phyloP scores from a whole-genome alignment of 2,329 filamentous ascomycete genomes.

The Aspergillus hortae region DNA sequence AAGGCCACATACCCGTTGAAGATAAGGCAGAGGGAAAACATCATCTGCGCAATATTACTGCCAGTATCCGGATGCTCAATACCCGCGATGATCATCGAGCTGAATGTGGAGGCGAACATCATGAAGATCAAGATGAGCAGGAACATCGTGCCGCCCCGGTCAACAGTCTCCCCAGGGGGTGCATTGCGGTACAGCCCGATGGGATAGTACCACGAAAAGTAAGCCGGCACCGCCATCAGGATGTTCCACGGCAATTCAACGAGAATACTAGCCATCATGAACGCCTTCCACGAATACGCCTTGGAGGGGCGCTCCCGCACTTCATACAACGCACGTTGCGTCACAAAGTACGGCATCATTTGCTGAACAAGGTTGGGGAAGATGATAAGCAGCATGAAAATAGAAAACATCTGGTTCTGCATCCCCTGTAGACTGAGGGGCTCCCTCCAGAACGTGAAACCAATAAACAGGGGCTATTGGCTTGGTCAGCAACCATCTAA shows the following conservation, averaged over 20 bases:
- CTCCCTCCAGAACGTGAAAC: constrained; percentile 74
- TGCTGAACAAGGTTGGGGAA: constrained; percentile 56
- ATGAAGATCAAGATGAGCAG: constrained; percentile 63
- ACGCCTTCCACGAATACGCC: constrained; percentile 67
- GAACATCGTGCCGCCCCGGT: constrained; percentile 61
- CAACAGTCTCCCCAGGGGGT: constrained; percentile 30
- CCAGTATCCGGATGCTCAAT: constrained; percentile 65
- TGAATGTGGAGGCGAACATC: constrained; percentile 67
- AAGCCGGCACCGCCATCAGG: constrained; percentile 56
- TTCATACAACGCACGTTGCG: constrained; percentile 54
- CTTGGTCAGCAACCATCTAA: neutral
- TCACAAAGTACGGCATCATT: constrained; percentile 56
- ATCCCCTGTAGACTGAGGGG: constrained; percentile 71
- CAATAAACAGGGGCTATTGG: constrained; percentile 67
- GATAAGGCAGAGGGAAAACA: constrained; percentile 55
- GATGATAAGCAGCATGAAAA: constrained; percentile 78
- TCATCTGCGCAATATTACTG: constrained; percentile 56
- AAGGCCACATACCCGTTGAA: constrained; percentile 46
- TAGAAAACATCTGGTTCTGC: constrained; percentile 85
- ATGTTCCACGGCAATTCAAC: constrained; percentile 65
- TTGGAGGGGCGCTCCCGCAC: constrained; percentile 59
- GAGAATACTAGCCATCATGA: constrained; percentile 64
- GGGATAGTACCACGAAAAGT: constrained; percentile 64
- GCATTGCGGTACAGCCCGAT: constrained; percentile 45
- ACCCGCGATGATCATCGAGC: constrained; percentile 67